Conservation (phyloP, 139 green algal species). For the Edaphochlamys debaryana region DNA sequence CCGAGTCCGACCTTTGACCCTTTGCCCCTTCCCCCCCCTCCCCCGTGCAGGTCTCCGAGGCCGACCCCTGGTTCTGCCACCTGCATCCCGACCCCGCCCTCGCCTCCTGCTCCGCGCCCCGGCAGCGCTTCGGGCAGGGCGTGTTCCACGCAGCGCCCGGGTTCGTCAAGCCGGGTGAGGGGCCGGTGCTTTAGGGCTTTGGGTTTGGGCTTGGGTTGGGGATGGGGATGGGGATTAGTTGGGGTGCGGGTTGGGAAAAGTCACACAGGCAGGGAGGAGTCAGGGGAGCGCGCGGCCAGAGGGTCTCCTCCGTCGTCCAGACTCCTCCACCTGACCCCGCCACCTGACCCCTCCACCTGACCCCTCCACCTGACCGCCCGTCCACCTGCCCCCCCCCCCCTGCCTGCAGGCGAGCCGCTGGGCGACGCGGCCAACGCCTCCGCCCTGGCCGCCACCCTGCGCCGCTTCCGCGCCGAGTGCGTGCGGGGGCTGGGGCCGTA, state of each 20-base stretch:
- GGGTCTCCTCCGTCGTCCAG: too few species aligned
- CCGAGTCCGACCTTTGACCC: too few species aligned
- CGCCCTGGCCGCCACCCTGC: background rate
- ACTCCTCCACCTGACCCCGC: too few species aligned
- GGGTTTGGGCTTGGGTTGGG: too few species aligned
- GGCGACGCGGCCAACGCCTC: background rate
- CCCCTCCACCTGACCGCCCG: too few species aligned
- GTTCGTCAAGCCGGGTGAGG: constrained; percentile 4
- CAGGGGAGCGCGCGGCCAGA: too few species aligned
- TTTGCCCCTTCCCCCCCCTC: background rate
- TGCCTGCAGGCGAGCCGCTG: background rate
- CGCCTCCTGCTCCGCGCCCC: constrained; percentile 48
- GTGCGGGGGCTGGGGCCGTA: background rate
- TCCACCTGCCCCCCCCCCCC: too few species aligned
- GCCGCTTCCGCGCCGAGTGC: background rate
- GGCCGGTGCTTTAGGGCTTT: too few species aligned
- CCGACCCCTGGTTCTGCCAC: constrained; percentile 70
- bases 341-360: too few species aligned
- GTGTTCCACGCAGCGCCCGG: constrained; percentile 35
- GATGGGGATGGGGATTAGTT: too few species aligned
- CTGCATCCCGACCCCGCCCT: constrained; percentile 64
- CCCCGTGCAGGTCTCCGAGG: background rate
- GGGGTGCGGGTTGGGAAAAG: too few species aligned
- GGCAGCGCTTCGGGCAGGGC: constrained; percentile 30
- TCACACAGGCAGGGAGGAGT: too few species aligned